phyloP scores from a whole-genome alignment of 2,329 filamentous ascomycete genomes.

The Phymatotrichopsis omnivora region DNA sequence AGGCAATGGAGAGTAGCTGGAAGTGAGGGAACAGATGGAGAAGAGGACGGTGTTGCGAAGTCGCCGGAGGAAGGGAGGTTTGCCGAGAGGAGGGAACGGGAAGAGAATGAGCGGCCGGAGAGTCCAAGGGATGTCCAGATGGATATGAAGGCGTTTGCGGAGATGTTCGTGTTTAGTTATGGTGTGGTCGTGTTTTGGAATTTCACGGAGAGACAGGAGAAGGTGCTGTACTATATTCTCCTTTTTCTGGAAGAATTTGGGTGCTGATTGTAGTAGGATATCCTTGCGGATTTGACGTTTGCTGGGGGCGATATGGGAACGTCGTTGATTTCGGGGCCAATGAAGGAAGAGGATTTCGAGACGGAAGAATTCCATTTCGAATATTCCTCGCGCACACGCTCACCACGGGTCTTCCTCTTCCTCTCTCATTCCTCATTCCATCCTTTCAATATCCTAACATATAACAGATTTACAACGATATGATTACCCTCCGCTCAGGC shows the following conservation, averaged over 20 bases:
- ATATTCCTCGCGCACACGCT: conserved; percentile 75
- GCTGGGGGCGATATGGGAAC: conserved; percentile 56
- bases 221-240: conserved; percentile 36
- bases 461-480: conserved; percentile 67
- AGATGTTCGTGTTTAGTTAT: conserved; percentile 96
- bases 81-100: conserved; percentile 14
- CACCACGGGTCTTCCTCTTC: conserved; percentile 56
- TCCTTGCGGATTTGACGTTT: conserved; percentile 89
- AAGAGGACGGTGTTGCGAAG: conserved; percentile 27
- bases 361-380: conserved; percentile 98
- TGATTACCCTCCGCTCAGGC: conserved; percentile 89
- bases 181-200: conserved; percentile 99
- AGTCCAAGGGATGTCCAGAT: conserved; percentile 31
- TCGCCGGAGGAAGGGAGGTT: conserved; percentile 25
- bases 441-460: background rate
- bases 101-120: conserved; percentile 32
- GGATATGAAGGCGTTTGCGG: conserved; percentile 60
- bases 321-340: conserved; percentile 64
- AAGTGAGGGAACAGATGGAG: conserved; percentile 35
- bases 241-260: background rate
- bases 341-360: conserved; percentile 85
- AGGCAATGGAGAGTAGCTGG: conserved; percentile 38
- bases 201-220: conserved; percentile 90
- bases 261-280: conserved; percentile 44
- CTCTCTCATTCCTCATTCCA: background rate